Evolutionary conservation across 768 basidiomycete species (phyloP), one percentile per base, ranked within the genome.

Genomic region (Hygrocybe coccinea): DNA sequence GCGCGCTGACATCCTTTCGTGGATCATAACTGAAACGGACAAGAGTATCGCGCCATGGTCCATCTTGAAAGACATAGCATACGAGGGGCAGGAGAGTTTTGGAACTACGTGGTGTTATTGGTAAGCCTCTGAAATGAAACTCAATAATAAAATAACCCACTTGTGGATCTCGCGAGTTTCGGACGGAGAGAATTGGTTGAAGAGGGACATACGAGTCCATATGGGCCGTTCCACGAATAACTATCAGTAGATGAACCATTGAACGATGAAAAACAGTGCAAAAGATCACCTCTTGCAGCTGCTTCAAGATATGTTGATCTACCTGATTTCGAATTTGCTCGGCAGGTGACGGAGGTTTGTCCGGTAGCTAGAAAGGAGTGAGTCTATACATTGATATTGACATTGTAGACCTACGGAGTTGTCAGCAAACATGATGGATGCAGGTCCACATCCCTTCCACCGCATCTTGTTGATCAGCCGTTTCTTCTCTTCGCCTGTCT

Each of bases 1-100:
- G 79, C 17, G 91, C 86, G 48, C 77, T 72, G 2, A 79, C 77
- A 58, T 90, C 80, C 62, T 79, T 80, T 38, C 95, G 78, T 8
- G 97, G 97, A 65, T 99, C 97, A 64, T 94, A 98, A 11, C 86
- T 84, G 55, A 93, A 87, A 44, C 84, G 83, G 35, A 97, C 79
- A 49, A 94, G 78, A 12, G 89, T 89, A 62, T 97, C 95, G 38
- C 92, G 79, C 86, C 89, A 98, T 2, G 95, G 94, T 0, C 97
- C 97, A 60, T 97, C 95, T 61, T 86, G 82, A 65, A 97, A 95
- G 8, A 89, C 87, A 64, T 95, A 99, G 53, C 85, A 87, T 3
- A 88, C 82, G 5, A 89, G 71, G 2, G 94, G 87, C 15, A 95
- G 79, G 14, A 93, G 76, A 5, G 84, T 71, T 66, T 95, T 95